Base-by-base conservation (phyloP, 768 basidiomycete species). In the Dentipellis fragilis region DNA sequence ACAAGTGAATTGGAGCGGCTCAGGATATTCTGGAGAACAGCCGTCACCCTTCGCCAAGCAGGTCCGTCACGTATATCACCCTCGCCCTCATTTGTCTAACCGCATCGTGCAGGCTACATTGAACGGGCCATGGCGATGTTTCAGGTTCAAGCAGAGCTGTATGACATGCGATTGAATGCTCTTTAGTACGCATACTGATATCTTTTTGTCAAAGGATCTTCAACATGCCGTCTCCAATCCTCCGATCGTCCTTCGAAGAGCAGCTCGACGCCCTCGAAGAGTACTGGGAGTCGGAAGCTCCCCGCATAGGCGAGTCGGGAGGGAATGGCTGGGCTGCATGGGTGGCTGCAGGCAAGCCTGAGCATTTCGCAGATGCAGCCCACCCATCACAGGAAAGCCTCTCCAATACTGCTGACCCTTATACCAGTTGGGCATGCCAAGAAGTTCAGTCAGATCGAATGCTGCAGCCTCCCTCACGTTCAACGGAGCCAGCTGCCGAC, bases 101-200 rank as follows among this genome's bases (percentile, higher is more conserved):
- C 14, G n/a, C 19, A 10, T 34, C 10, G 51, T 56, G 6, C 61
- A 91, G 89, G 89, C 11, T 91, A 78, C 59, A 59, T 73, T 45
- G 90, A 93, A 68, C 80, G 85, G 49, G 84, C 86, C 11, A 81
- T 75, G 53, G 88, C 88, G 3, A 71, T 90, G 63, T 86, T 90
- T 62, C 90, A 93, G 66, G 88, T 87, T 10, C 87, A 93, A 68
- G 80, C 84, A 14, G 90, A 92, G 69, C 62, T 91, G 89, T 92
- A 71, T 61, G 83, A 66, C 21, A n/a, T 52, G 48, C 46, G 11
- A 23, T 40, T 21, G 23, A 14, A 5, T 54, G 17, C 21, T 23
- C 23, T 4, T 10, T 12, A 42, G 19, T 14, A 16, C 51, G 29
- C 35, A 39, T 23, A 50, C 29, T 49, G 22, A 49, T 34, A 22